Evolutionary conservation across 805 yeast species (phyloP), one percentile per base, ranked within the genome.

Genomic region (Metahyphopichia silvanorum): DNA sequence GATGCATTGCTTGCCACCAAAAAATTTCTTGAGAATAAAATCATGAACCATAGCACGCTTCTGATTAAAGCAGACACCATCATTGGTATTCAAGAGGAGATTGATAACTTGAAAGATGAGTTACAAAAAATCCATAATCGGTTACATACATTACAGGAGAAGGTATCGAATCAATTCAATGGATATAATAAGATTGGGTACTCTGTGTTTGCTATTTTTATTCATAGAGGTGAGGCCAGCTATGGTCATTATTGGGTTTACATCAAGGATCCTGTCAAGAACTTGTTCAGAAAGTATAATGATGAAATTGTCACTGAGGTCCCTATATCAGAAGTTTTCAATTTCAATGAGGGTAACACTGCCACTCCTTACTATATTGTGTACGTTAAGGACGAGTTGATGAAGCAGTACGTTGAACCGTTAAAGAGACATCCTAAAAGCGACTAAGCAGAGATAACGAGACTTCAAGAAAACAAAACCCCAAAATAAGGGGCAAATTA

Each of bases 191-290:
- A 69, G 30, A 71, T 81, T 18, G 95, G 89, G 0, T 93, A 91
- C 57, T 71, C 85, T 0, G 69, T 93, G 9, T 91, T 89, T 63
- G 95, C 98, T 0, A 80, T 91, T 5, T 93, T 93, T 52, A 87
- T 93, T 29, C 98, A 93, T 56, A 69, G 96, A 31, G 98, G 98
- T 5, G 94, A 88, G 49, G 98, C 96, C 1, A 80, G 87, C 32
- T 91, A 86, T 51, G 98, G 98, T 2, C 98, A 93, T 58, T 93
- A 93, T 57, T 93, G 98, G 97, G 76, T 91, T 12, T 93, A 91
- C 53, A 89, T 93, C 40, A 77, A 76, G 38, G 98, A 93, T 57
- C 76, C 79, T 3, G 71, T 71, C 40, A 68, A 71, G 13, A 71
- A 75, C 18, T 62, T 84, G 14, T 93, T 79, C 76, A 69, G 96